Evolutionary conservation across 1,284 basidiomycete species (phyloP).

Genomic region (Paramarasmius palmivorus): DNA sequence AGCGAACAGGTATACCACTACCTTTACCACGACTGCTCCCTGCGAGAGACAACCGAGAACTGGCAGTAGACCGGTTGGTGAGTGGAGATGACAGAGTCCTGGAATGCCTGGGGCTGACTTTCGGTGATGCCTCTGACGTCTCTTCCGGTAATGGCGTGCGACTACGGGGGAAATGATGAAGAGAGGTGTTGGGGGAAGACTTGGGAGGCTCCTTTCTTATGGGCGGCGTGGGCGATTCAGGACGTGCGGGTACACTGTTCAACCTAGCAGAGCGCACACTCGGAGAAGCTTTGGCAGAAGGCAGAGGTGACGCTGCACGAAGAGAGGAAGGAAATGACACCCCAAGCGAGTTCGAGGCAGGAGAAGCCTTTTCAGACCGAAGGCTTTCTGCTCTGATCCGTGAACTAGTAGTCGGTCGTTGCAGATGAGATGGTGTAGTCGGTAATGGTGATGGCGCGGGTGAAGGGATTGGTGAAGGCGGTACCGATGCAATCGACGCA

Average conservation of each 20-base stretch:
- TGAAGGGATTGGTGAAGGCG: slow-evolving; percentile 4
- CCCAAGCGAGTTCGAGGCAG: neutral
- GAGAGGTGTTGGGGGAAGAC: neutral
- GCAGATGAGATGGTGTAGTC: slow-evolving; percentile 3
- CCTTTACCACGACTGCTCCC: neutral
- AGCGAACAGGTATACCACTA: slow-evolving; percentile 46
- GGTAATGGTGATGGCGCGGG: slow-evolving; percentile 3
- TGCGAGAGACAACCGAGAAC: neutral
- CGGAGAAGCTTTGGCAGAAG: neutral
- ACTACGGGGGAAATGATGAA: neutral
- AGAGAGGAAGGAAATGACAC: slow-evolving; percentile 1
- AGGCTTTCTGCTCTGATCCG: slow-evolving; percentile 13
- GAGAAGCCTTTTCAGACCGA: slow-evolving; percentile 1
- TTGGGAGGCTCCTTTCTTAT: neutral
- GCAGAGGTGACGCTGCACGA: neutral
- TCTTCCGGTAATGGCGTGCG: neutral
- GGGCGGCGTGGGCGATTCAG: neutral
- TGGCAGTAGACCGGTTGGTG: neutral
- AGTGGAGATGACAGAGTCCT: slow-evolving; percentile 1
- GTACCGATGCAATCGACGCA: neutral
- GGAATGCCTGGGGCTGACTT: neutral
- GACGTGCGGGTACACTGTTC: neutral
- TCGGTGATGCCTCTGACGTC: neutral
- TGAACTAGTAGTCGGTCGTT: neutral
- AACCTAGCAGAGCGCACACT: neutral